Base-by-base conservation (phyloP, 495 filamentous ascomycete species). In the Hypoxylon perforatum region DNA sequence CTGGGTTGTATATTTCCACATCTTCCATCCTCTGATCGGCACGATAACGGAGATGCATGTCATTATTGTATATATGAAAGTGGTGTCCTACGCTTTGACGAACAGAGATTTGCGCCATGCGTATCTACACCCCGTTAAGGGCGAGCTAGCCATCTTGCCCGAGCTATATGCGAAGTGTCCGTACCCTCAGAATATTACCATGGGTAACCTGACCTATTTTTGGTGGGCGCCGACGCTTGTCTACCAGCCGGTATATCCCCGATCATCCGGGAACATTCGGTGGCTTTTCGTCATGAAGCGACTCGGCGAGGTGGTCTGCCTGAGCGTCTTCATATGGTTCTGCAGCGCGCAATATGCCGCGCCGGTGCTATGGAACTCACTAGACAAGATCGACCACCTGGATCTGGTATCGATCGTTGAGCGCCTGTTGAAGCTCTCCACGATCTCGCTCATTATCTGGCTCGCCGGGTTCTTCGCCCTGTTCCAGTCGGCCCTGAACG, bases 171-270 rank as follows among this genome's bases (percentile, higher is more conserved):
- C 80, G 1, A 71, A 85, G n/a, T 95, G 92, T 66, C 91, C 94
- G 0, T 99, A 98, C 69, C 95, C 95, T 0, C 74, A 82, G 36
- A 99, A 98, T 77, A 90, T 98, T 74, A 97, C 92, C 5, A 81
- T 96, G 58, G 72, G 82, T 4, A 99, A 99, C 74, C 79, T 99
- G 5, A 83, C 80, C 39, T 99, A 98, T 78, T 99, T 98, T 70
- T 97, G 95, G 92, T 92, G 93, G 85, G 95, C 95, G 0, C 95
- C 95, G 1, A 99, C 95, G 0, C 82, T 99, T 18, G 91, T 98
- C 51, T 99, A 99, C 77, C 95, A 99, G 77, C 94, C 95, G 0
- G 92, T 96, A 10, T 99, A 99, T 72, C 95, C 95, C 10, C 90
- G 93, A 41, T 90, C 89, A 41, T 90, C 89, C 14, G 74, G 82